phyloP scores from a whole-genome alignment of 768 basidiomycete species.

The Amanita molliuscula region DNA sequence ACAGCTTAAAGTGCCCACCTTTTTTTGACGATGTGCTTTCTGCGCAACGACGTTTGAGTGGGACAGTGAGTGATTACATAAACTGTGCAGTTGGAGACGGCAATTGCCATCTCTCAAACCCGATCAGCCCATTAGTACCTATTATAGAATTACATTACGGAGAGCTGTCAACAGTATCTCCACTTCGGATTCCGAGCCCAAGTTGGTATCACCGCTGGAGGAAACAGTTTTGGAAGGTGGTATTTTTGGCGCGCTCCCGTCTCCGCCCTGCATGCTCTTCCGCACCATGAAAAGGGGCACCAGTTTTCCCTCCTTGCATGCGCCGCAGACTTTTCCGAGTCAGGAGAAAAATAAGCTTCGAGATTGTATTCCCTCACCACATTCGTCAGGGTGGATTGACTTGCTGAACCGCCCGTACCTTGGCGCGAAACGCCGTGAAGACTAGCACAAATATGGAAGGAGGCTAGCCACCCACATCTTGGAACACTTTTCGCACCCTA shows the following conservation, averaged over 20 bases:
- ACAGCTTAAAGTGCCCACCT: not conserved
- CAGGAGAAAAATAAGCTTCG: not conserved
- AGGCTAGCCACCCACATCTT: conserved; percentile 38
- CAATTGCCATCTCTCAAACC: not conserved
- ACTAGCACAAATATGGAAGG: not conserved
- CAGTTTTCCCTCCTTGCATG: conserved; percentile 50
- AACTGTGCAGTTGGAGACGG: conserved; percentile 9
- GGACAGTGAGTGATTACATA: conserved; percentile 2
- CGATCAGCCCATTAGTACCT: not conserved
- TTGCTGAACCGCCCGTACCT: conserved; percentile 72
- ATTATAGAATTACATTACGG: conserved; percentile 7
- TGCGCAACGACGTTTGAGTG: not conserved
- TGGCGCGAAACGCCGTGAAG: not conserved
- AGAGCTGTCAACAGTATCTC: conserved; percentile 19
- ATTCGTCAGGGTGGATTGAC: conserved; percentile 57
- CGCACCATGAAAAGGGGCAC: conserved; percentile 43
- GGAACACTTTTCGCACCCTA: conserved; percentile 55
- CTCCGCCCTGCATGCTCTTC: conserved; percentile 19
- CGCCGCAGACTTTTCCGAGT: conserved; percentile 45
- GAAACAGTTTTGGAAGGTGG: conserved; percentile 5
- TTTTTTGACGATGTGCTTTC: not conserved
- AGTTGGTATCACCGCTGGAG: conserved; percentile 6
- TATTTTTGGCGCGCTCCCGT: conserved; percentile 20
- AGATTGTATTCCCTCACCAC: conserved; percentile 28
- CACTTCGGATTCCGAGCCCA: conserved; percentile 18